Evolutionary conservation across 331 rosid genomes (phyloP).

Genomic region (Acacia concinna): DNA sequence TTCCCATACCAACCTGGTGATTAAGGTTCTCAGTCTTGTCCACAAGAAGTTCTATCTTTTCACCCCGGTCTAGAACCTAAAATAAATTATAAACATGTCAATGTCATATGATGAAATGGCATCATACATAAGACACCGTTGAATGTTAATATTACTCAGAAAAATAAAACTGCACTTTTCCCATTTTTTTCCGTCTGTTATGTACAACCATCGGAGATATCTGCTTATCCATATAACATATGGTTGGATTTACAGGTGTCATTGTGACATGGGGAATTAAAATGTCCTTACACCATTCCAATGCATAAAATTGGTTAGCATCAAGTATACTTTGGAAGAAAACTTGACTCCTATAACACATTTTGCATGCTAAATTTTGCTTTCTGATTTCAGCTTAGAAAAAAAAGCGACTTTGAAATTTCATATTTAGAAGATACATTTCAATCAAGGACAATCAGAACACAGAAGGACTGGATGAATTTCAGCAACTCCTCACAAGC

Average conservation of each 20-base stretch:
- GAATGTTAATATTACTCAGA: background rate
- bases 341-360: background rate
- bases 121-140: background rate
- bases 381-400: background rate
- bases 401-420: background rate
- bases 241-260: background rate
- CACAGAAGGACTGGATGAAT: background rate
- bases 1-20: conserved; percentile 63
- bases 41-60: conserved; percentile 94
- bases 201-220: background rate
- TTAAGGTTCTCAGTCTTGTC: conserved; percentile 96
- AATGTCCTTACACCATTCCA: background rate
- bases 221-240: background rate
- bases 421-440: background rate
- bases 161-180: background rate
- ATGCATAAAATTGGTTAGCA: background rate
- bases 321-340: conserved; percentile 4
- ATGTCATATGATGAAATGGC: conserved; percentile 7
- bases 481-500: background rate
- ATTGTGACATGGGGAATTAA: background rate
- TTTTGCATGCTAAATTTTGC: background rate
- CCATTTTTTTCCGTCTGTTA: background rate
- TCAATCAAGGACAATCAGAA: background rate
- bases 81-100: conserved; percentile 32
- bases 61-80: conserved; percentile 94